These are phyloP conservation scores for Exophiala viscosa DNA, from an alignment of 2,329 filamentous ascomycete species.

Conservation along the genomic window DNA sequence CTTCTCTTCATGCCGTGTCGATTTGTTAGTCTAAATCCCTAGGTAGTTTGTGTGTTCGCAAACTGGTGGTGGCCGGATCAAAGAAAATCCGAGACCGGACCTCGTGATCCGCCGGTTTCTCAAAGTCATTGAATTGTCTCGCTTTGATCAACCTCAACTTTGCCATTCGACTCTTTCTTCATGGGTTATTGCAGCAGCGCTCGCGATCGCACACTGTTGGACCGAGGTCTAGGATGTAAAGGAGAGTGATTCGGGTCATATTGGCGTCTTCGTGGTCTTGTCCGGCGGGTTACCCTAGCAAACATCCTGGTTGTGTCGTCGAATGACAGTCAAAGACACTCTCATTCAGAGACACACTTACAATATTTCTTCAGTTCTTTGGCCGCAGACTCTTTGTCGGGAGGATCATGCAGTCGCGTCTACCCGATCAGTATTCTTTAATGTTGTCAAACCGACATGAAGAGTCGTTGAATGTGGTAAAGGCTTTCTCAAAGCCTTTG, in stretches of 20 bases:
- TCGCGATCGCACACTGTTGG: no score
- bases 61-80: not conserved
- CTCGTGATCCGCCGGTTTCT: not conserved
- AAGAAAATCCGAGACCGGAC: not conserved
- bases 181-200: no score
- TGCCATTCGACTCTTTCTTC: no score
- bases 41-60: no score
- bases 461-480: conserved; percentile 14
- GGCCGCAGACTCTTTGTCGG: not conserved
- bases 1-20: not conserved
- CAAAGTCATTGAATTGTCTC: no score
- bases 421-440: conserved; percentile 11
- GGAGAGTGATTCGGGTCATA: no score
- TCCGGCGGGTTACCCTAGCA: no score
- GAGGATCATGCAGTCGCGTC: conserved; percentile 16
- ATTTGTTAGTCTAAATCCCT: no score
- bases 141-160: conserved; percentile 5
- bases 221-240: no score
- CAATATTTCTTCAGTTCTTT: not conserved
- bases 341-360: not conserved
- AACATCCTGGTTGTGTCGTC: no score
- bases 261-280: no score
- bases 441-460: conserved; percentile 18
- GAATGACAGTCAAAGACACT: not conserved
- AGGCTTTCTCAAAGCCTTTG: conserved; percentile 10